A percentile compares a stretch with the other conserved stretches of the same genome.
Conservation (phyloP, 805 yeast species). For the Wickerhamomyces bisporus region DNA sequence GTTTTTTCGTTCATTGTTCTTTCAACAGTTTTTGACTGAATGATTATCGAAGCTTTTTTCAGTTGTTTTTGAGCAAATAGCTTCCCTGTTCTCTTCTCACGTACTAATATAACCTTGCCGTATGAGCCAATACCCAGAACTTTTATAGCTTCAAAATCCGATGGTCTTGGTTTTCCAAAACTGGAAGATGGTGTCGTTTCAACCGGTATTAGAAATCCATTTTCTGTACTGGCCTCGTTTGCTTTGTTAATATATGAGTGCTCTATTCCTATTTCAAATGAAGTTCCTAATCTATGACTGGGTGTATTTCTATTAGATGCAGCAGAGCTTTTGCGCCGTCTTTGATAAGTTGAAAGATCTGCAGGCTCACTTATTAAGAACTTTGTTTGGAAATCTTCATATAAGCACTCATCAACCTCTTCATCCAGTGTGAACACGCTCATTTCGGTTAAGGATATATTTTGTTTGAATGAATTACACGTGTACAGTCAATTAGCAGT, state of each 20-base stretch:
- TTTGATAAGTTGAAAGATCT: conserved; percentile 5
- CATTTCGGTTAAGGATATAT: too few relatives aligned
- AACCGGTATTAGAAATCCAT: too few relatives aligned
- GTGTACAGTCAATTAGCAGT: too few relatives aligned
- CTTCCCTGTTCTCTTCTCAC: conserved; percentile 54
- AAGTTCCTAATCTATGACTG: conserved; percentile 35
- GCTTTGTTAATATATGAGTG: conserved; percentile 27
- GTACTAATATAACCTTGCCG: conserved; percentile 79
- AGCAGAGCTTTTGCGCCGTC: conserved; percentile 21
- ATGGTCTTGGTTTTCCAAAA: conserved; percentile 23
- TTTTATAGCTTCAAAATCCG: conserved; percentile 68
- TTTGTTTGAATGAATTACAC: too few relatives aligned
- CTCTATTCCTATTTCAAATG: conserved; percentile 46
- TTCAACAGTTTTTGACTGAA: conserved; percentile 52
- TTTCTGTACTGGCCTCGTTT: background rate
- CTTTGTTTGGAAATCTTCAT: conserved; percentile 15
- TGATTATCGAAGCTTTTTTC: conserved; percentile 73
- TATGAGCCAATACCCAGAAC: conserved; percentile 86
- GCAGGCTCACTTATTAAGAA: conserved; percentile 15
- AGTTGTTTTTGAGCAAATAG: conserved; percentile 84
- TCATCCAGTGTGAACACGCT: conserved; percentile 21
- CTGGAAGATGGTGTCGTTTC: background rate
- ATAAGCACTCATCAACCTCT: conserved; percentile 11
- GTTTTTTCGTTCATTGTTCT: conserved; percentile 78
- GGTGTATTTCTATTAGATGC: conserved; percentile 24